Base-by-base conservation (phyloP, 768 basidiomycete genomes). In the Pisolithus tinctorius region DNA sequence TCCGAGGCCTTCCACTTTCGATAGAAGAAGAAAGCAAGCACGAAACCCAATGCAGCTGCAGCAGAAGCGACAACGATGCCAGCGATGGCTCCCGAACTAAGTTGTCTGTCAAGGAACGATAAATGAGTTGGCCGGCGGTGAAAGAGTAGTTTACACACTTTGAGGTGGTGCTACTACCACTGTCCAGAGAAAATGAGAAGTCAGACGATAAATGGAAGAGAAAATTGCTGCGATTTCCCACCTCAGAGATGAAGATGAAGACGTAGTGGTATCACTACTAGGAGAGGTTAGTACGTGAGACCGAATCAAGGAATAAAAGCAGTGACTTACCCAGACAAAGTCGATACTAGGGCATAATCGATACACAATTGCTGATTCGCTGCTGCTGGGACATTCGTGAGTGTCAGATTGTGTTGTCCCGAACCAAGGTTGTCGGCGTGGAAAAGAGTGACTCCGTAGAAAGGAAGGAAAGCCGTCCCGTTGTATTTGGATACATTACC, bases 381-480 rank as follows among this genome's bases (percentile, higher is more conserved):
- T 3, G 17, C 6, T 3, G 44, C 52, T 29, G 71, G 63, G 25
- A 59, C 52, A 46, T 71, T 74, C 20, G 61, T 64, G 27, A 75
- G 45, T 14, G 58, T 54, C 23, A 75, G 25, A 36, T 61, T 64
- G 55, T 75, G 61, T 46, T 65, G 48, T 16, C 75, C 68, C 10
- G 71, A 47, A 5, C 77, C 76, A 43, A 68, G 73, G 26, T 77
- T 59, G 11, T 61, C 64, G 37, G 60, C 59, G 39, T 67, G 68
- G 58, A 44, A 78, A 51, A 51, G 66, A 60, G 59, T 64, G 55
- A 47, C 70, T 59, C 62, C 59, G 13, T 64, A 63, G 47, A 56
- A 60, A 6, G 59, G 38, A 29, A 54, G 8, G 34, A 49, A 60
- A 30, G 51, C 20, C 14, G 49, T 51, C 23, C 20, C 7, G 9